These are phyloP conservation scores for Candida dendrica DNA, from an alignment of 805 yeast species.

Conservation along the genomic window DNA sequence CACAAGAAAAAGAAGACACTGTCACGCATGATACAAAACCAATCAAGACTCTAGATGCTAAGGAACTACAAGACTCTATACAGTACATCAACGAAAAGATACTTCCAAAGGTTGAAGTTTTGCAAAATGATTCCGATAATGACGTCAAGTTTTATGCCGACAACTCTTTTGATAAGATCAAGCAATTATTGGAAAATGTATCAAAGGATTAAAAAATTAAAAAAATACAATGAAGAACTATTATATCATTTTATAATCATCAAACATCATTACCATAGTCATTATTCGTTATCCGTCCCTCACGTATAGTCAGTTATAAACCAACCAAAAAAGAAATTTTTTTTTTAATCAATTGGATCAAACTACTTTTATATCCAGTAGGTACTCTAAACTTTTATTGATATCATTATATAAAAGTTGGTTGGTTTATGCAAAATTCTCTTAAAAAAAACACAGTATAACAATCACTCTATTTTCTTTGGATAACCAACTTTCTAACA, in stretches of 20 bases:
- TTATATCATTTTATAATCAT: too few relatives aligned
- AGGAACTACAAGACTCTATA: slow-evolving; percentile 11
- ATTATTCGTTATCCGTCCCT: too few relatives aligned
- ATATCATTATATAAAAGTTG: too few relatives aligned
- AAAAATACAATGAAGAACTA: too few relatives aligned
- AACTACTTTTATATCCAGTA: too few relatives aligned
- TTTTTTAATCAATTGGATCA: too few relatives aligned
- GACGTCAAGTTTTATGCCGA: slow-evolving; percentile 86
- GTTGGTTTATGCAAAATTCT: too few relatives aligned
- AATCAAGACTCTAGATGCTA: neutral
- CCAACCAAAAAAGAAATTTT: too few relatives aligned
- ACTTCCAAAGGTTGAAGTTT: slow-evolving; percentile 55
- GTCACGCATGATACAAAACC: slow-evolving; percentile 19
- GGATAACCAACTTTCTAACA: slow-evolving; percentile 19
- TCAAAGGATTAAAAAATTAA: neutral
- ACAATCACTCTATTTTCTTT: neutral
- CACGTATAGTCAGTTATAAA: too few relatives aligned
- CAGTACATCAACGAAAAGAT: slow-evolving; percentile 44
- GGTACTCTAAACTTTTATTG: too few relatives aligned
- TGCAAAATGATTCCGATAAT: slow-evolving; percentile 68
- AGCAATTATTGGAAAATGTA: neutral
- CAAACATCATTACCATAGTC: too few relatives aligned
- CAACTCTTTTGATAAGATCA: slow-evolving; percentile 41
- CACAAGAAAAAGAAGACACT: slow-evolving; percentile 7
- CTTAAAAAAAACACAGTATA: too few relatives aligned